Percentiles rank a stretch among this genome's conserved stretches.
Conservation (phyloP, 2,329 filamentous ascomycete species). For the Aspergillus sp. region DNA sequence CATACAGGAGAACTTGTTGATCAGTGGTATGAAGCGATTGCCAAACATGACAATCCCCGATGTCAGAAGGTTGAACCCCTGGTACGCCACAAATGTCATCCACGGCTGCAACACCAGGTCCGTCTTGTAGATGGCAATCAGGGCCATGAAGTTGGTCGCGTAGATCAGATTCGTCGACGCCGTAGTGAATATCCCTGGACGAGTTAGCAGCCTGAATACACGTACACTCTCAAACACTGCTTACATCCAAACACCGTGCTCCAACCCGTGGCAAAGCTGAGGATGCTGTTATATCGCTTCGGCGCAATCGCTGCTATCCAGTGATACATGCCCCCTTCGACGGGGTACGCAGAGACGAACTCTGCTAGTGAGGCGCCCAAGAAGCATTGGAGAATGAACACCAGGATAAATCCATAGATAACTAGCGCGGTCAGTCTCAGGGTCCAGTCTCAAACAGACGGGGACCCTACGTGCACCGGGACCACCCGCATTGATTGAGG, state of each 20-base stretch:
- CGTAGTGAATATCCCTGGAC: slow-evolving; percentile 45
- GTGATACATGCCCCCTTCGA: slow-evolving; percentile 52
- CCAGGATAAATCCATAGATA: slow-evolving; percentile 53
- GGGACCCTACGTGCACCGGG: slow-evolving; percentile 38
- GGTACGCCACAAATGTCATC: slow-evolving; percentile 48
- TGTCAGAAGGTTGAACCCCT: slow-evolving; percentile 43
- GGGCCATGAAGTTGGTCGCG: slow-evolving; percentile 42
- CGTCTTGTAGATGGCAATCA: slow-evolving; percentile 44
- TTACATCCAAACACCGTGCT: slow-evolving; percentile 42
- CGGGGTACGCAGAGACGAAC: slow-evolving; percentile 50
- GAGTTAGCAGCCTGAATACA: neutral
- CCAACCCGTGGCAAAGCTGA: slow-evolving; percentile 50
- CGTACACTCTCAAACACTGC: neutral
- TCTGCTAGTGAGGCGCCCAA: slow-evolving; percentile 48
- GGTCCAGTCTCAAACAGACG: neutral
- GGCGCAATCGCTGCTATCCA: slow-evolving; percentile 52
- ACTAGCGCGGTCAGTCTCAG: slow-evolving; percentile 28
- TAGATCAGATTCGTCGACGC: slow-evolving; percentile 48
- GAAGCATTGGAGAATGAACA: slow-evolving; percentile 48
- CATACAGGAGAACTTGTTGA: slow-evolving; percentile 46
- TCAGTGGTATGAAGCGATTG: slow-evolving; percentile 43
- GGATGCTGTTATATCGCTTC: slow-evolving; percentile 34
- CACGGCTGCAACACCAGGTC: slow-evolving; percentile 44
- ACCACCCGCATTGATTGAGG: slow-evolving; percentile 50
- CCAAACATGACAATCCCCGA: slow-evolving; percentile 49